phyloP scores from a whole-genome alignment of 2,329 filamentous ascomycete genomes.

The Diplodia sapinea region DNA sequence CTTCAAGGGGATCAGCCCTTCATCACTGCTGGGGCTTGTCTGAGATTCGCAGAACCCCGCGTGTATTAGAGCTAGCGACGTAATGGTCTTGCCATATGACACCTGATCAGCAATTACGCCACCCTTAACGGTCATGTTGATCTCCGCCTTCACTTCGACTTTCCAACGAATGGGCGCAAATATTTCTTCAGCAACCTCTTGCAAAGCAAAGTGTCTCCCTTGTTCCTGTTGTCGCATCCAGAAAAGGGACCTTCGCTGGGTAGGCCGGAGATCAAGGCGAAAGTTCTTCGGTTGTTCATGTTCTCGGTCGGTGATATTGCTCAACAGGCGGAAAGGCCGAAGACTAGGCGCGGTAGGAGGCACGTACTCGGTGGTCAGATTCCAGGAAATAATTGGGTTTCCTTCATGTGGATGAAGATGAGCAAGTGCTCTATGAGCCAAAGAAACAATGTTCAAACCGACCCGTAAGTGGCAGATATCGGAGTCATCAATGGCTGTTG shows the following conservation, averaged over 20 bases:
- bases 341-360: conserved; percentile 39
- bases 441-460: conserved; percentile 49
- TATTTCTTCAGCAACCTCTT: conserved; percentile 63
- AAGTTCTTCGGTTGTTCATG: conserved; percentile 30
- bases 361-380: conserved; percentile 54
- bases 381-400: conserved; percentile 48
- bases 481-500: conserved; percentile 7
- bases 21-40: conserved; percentile 30
- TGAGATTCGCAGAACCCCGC: conserved; percentile 44
- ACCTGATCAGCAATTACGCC: conserved; percentile 69
- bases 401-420: neutral
- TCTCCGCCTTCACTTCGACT: conserved; percentile 60
- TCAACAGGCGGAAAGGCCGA: conserved; percentile 50
- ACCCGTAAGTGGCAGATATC: conserved; percentile 48
- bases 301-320: conserved; percentile 49
- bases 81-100: conserved; percentile 71
- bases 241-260: conserved; percentile 61
- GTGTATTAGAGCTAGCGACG: conserved; percentile 63
- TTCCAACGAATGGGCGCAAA: conserved; percentile 57
- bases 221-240: conserved; percentile 67
- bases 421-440: conserved; percentile 52
- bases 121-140: conserved; percentile 55
- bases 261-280: conserved; percentile 39
- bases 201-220: conserved; percentile 51
- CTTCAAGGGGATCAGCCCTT: conserved; percentile 52